These are phyloP conservation scores for Closterium sp. DNA, from an alignment of 139 green algal species.

Conservation along the genomic window DNA sequence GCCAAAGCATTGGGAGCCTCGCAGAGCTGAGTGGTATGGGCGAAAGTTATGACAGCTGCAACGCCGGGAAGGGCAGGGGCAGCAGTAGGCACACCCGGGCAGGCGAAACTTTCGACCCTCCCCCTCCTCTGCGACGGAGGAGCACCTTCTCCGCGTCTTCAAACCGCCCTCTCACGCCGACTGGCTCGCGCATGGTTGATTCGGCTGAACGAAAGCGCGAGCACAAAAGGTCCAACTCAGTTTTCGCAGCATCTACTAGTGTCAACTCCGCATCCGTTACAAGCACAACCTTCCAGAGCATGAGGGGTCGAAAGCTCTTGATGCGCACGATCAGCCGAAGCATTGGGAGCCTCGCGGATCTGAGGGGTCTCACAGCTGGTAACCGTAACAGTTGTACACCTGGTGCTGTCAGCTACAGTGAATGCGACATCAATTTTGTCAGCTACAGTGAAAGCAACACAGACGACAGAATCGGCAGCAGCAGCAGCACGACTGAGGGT, in stretches of 20 bases:
- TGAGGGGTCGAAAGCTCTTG: not conserved
- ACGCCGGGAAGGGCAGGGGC: no score
- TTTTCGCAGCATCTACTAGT: not conserved
- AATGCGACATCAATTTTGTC: not conserved
- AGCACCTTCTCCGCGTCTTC: not conserved
- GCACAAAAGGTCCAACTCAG: not conserved
- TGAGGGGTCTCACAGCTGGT: not conserved
- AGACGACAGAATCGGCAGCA: not conserved
- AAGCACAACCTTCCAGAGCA: not conserved
- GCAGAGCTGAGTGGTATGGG: no score
- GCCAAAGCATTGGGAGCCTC: no score
- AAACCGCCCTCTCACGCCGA: not conserved
- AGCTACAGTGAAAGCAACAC: not conserved
- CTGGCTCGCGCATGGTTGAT: not conserved
- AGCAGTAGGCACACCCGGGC: no score
- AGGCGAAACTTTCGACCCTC: no score
- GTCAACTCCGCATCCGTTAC: not conserved
- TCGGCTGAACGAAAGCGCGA: not conserved
- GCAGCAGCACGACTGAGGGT: not conserved
- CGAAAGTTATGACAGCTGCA: no score
- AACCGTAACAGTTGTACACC: not conserved
- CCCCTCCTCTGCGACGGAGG: not conserved
- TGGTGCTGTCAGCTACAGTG: not conserved
- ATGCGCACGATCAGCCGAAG: not conserved
- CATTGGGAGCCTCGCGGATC: not conserved